phyloP scores from a whole-genome alignment of 108 stramenopile species.

The Schizochytrium sp. region DNA sequence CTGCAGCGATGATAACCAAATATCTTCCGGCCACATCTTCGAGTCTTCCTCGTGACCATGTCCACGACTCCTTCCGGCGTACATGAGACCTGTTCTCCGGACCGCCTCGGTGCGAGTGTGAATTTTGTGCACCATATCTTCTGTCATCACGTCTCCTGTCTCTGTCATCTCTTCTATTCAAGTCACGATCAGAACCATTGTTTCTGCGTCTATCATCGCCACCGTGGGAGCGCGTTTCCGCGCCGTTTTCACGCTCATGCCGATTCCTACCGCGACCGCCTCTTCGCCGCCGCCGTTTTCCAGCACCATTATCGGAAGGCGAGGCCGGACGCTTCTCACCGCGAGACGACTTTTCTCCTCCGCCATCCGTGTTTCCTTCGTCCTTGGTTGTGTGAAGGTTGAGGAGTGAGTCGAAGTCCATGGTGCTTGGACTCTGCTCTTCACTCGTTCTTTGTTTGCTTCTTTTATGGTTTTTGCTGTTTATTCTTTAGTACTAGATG shows the following conservation, averaged over 20 bases:
- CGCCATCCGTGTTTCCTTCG: background rate
- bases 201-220: too few species aligned
- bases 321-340: background rate
- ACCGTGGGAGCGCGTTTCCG: too few species aligned
- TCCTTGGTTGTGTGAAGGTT: background rate
- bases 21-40: background rate
- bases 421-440: background rate
- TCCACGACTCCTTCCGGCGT: background rate
- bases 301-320: background rate
- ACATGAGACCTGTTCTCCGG: background rate
- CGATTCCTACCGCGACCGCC: background rate
- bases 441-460: too few species aligned
- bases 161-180: too few species aligned
- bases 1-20: conserved; percentile 24
- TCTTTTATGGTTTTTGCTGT: too few species aligned
- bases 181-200: too few species aligned
- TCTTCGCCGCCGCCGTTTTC: background rate
- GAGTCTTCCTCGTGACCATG: background rate
- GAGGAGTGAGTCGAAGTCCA: conserved; percentile 29
- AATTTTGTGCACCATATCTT: too few species aligned
- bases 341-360: background rate
- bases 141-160: too few species aligned
- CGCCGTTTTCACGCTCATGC: too few species aligned
- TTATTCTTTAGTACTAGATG: too few species aligned
- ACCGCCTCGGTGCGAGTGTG: background rate